phyloP scores from a whole-genome alignment of 116 monocot species.

The Thalassia testudinum region DNA sequence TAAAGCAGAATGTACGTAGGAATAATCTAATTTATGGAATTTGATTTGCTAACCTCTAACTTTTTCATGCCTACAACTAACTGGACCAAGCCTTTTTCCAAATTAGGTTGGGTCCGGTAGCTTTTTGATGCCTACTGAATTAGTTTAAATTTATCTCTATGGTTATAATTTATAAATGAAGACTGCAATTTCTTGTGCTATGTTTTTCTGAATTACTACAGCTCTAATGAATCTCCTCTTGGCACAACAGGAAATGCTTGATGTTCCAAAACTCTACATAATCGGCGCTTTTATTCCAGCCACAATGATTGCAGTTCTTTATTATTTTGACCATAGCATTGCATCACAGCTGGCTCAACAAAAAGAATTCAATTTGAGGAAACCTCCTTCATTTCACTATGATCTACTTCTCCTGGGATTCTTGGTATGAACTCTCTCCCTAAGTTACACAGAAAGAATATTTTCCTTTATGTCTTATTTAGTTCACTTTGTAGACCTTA shows the following conservation, averaged over 20 bases:
- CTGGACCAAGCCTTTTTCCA: too few species aligned
- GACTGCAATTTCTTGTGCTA: too few species aligned
- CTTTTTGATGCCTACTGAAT: too few species aligned
- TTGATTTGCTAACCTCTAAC: too few species aligned
- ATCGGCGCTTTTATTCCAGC: conserved; percentile 83
- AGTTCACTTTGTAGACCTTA: conserved; percentile 34
- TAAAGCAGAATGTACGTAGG: too few species aligned
- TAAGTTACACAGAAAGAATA: too few species aligned
- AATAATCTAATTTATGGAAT: too few species aligned
- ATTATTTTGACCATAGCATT: conserved; percentile 89
- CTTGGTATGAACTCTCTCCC: conserved; percentile 27
- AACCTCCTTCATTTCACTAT: conserved; percentile 73
- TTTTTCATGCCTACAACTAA: too few species aligned
- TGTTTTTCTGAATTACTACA: neutral
- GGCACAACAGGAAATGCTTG: conserved; percentile 48
- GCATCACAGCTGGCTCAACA: conserved; percentile 91
- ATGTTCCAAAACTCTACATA: conserved; percentile 68
- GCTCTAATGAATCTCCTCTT: neutral
- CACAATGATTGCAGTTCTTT: conserved; percentile 83
- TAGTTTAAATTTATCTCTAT: too few species aligned
- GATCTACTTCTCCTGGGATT: conserved; percentile 83
- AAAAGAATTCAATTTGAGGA: conserved; percentile 79
- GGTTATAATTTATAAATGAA: too few species aligned
- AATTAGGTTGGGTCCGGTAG: too few species aligned
- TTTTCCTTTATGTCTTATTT: neutral